These are phyloP conservation scores for Ramaria rubella DNA, from an alignment of 768 basidiomycete species.

Conservation along the genomic window DNA sequence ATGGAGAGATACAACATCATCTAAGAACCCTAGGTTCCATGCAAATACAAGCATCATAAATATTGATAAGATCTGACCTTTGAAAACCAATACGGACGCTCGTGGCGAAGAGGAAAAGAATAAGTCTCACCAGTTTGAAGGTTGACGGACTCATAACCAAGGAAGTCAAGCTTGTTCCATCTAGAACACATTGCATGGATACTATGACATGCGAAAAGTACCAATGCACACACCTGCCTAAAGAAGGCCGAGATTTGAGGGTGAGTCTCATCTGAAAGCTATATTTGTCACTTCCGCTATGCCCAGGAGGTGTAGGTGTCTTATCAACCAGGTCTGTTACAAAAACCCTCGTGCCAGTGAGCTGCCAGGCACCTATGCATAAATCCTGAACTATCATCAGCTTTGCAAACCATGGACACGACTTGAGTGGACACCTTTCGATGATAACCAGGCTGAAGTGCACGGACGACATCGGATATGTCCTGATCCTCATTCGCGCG, in stretches of 20 bases:
- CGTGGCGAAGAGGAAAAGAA: slow-evolving; percentile 70
- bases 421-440: slow-evolving; percentile 51
- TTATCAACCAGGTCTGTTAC: slow-evolving; percentile 58
- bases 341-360: slow-evolving; percentile 54
- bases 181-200: neutral
- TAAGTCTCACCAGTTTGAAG: slow-evolving; percentile 66
- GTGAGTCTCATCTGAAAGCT: slow-evolving; percentile 67
- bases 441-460: slow-evolving; percentile 67
- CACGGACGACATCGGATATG: slow-evolving; percentile 67
- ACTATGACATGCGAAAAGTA: neutral
- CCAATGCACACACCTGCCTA: slow-evolving; percentile 69
- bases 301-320: slow-evolving; percentile 5
- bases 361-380: slow-evolving; percentile 62
- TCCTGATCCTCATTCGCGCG: slow-evolving; percentile 72
- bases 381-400: slow-evolving; percentile 47
- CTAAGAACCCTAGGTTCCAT: too few relatives aligned
- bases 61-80: slow-evolving; percentile 65
- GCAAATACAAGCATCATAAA: neutral
- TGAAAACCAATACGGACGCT: slow-evolving; percentile 91
- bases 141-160: slow-evolving; percentile 68
- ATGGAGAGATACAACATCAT: too few relatives aligned
- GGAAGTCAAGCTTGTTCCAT: slow-evolving; percentile 58
- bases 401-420: neutral
- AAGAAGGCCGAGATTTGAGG: slow-evolving; percentile 59
- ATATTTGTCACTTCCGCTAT: slow-evolving; percentile 38